phyloP scores from a whole-genome alignment of 75 land plant species.

The Adiantum capillusveneris region DNA sequence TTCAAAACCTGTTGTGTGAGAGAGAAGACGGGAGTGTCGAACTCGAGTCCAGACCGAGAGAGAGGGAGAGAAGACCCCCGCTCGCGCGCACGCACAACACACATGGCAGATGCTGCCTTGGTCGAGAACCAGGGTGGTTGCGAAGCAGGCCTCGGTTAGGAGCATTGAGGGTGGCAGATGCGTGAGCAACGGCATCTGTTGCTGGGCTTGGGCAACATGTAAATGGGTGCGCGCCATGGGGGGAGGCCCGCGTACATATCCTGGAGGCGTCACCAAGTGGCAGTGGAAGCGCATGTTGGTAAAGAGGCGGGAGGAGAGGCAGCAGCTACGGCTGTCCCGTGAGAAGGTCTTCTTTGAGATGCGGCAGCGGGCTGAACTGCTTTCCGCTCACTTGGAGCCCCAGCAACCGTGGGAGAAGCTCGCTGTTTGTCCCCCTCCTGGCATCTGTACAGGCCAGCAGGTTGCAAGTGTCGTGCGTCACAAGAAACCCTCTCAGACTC shows the following conservation, averaged over 20 bases:
- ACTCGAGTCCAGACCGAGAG: no score
- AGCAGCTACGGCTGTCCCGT: constrained; percentile 18
- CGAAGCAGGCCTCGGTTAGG: no score
- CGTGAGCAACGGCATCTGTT: no score
- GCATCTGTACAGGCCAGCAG: constrained; percentile 3
- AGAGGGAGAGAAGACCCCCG: no score
- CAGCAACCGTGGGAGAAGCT: constrained; percentile 33
- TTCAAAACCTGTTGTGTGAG: no score
- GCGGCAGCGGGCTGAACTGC: constrained; percentile 15
- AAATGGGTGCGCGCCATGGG: constrained; percentile 16
- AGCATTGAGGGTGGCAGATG: no score
- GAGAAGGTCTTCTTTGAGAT: constrained; percentile 21
- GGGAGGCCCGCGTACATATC: constrained; percentile 37
- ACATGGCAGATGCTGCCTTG: no score
- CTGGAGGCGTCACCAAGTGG: constrained; percentile 38
- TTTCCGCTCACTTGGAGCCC: constrained; percentile 10
- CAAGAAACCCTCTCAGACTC: no score
- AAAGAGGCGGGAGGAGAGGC: constrained; percentile 21
- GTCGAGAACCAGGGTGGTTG: no score
- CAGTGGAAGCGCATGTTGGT: constrained; percentile 38
- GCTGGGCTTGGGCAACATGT: no score
- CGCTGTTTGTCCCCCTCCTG: constrained; percentile 4
- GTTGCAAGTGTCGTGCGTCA: constrained; percentile 10
- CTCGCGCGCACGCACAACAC: no score
- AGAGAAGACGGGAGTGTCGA: no score